A percentile compares a stretch with the other conserved stretches of the same genome.
These are phyloP conservation scores for Kazachstania africana DNA, from an alignment of 805 yeast species.

Conservation along the genomic window DNA sequence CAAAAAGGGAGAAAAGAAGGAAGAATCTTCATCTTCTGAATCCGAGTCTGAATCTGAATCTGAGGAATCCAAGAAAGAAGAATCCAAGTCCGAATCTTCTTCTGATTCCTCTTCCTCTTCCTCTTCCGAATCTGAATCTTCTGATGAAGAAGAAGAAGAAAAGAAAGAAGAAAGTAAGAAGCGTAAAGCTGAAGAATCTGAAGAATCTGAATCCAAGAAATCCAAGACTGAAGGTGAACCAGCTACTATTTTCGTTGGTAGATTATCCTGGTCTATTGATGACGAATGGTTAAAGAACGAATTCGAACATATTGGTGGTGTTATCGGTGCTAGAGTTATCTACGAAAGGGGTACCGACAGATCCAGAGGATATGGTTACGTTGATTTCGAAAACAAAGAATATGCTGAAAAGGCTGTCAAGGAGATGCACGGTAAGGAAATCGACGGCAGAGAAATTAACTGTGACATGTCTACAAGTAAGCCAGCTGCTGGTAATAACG, in stretches of 20 bases:
- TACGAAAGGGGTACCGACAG: slow-evolving; percentile 85
- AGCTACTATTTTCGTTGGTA: slow-evolving; percentile 89
- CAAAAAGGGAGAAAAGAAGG: slow-evolving; percentile 12
- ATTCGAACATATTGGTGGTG: slow-evolving; percentile 77
- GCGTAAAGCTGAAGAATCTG: slow-evolving; percentile 22
- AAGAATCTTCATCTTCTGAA: slow-evolving; percentile 5
- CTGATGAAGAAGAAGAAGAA: slow-evolving; percentile 25
- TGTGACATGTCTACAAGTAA: slow-evolving; percentile 82
- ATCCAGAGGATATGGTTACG: slow-evolving; percentile 96
- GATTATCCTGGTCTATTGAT: slow-evolving; percentile 94
- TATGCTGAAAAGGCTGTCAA: slow-evolving; percentile 78
- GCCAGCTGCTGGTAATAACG: slow-evolving; percentile 48
- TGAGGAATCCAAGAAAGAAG: slow-evolving; percentile 16
- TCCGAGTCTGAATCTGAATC: slow-evolving; percentile 15
- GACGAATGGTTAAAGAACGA: slow-evolving; percentile 87
- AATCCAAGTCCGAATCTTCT: slow-evolving; percentile 6
- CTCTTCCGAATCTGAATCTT: slow-evolving; percentile 21
- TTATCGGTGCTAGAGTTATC: slow-evolving; percentile 80
- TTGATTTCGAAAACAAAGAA: slow-evolving; percentile 72
- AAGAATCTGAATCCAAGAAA: slow-evolving; percentile 40
- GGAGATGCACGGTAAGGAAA: slow-evolving; percentile 83
- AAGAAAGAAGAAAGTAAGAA: slow-evolving; percentile 29
- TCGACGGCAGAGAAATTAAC: slow-evolving; percentile 94
- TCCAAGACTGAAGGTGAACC: slow-evolving; percentile 48
- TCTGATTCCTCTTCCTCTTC: too few species aligned